A percentile compares a stretch with the other conserved stretches of the same genome.
These are phyloP conservation scores for Ceriops decandra DNA, from an alignment of 345 rosid species.

Conservation along the genomic window DNA sequence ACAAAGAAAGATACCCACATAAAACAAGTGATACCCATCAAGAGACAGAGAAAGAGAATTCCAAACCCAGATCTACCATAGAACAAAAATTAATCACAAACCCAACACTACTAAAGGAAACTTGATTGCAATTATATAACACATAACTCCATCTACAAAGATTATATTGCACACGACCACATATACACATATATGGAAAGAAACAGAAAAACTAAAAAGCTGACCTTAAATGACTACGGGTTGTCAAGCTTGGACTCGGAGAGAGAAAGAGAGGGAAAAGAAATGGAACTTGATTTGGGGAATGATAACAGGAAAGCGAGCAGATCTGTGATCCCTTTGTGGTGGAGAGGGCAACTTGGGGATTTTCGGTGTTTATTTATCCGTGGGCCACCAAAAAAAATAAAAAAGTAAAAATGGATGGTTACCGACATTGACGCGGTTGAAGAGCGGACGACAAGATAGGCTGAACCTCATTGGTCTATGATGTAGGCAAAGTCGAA, in stretches of 20 bases:
- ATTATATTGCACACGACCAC: too few relatives aligned
- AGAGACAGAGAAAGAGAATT: too few relatives aligned
- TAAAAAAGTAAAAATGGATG: constrained; percentile 12
- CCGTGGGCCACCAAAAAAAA: neutral
- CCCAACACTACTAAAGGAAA: neutral
- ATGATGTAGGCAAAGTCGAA: neutral
- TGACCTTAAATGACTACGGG: neutral
- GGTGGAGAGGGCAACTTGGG: too few relatives aligned
- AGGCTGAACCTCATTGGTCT: constrained; percentile 6
- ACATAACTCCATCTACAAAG: neutral
- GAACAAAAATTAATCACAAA: neutral
- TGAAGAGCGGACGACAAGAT: neutral
- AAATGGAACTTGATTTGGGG: too few relatives aligned
- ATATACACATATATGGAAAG: neutral
- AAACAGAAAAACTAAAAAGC: neutral
- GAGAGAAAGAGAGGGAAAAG: neutral
- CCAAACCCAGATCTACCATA: neutral
- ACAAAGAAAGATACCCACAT: too few relatives aligned
- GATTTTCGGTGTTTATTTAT: neutral
- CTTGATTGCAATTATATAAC: neutral
- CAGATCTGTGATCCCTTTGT: constrained; percentile 13
- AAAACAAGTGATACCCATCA: neutral
- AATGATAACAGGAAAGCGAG: neutral
- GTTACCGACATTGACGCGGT: constrained; percentile 19
- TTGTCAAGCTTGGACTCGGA: constrained; percentile 2